Base-by-base conservation (phyloP, 371 early-diverging fungal genomes). In the Lichtheimia hyalospora region DNA sequence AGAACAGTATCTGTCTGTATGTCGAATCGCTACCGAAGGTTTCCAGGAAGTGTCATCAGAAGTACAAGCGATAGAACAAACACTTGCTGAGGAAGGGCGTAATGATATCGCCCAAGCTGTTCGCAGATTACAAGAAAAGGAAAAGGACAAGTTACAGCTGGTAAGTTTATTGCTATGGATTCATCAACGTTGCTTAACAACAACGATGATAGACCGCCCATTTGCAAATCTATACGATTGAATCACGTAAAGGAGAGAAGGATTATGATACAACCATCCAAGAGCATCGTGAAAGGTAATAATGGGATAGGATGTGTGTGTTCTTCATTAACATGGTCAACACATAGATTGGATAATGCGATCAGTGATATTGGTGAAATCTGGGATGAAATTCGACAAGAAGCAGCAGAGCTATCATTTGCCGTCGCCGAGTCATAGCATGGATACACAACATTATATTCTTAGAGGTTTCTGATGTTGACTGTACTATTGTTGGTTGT, bases 11-110 rank as follows among this genome's bases (percentile, higher is more conserved):
- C 67, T 75, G 16, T 75, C 77, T 7, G 69, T 80, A 16, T 80
- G 81, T 50, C 58, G 57, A 15, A 69, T 75, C 25, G 77, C 77
- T 2, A 80, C 81, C 2, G 72, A 77, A 48, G 81, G 77, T 1
- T 80, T 80, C 54, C 75, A 80, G 57, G 75, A 77, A 42, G 77
- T 77, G 0, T 77, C 81, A 3, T 21, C 39, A 3, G 71, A 75
- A 20, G 73, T 80, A 23, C 77, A 80, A 53, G 39, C 48, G 5
- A 60, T 73, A 7, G 81, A 80, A 59, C 68, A 55, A 10, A 60
- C 54, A 5, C 57, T 68, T 7, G 66, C 59, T 2, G 54, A 23
- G 20, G 49, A 62, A 10, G 42, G 50, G 4, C 63, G 68, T 41
- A 44, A 40, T 21, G 71, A 72, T 20, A 54, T 75, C n/a, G 67